These are phyloP conservation scores for Aureobasidium sp. DNA, from an alignment of 2,329 filamentous ascomycete genomes.

Conservation along the genomic window DNA sequence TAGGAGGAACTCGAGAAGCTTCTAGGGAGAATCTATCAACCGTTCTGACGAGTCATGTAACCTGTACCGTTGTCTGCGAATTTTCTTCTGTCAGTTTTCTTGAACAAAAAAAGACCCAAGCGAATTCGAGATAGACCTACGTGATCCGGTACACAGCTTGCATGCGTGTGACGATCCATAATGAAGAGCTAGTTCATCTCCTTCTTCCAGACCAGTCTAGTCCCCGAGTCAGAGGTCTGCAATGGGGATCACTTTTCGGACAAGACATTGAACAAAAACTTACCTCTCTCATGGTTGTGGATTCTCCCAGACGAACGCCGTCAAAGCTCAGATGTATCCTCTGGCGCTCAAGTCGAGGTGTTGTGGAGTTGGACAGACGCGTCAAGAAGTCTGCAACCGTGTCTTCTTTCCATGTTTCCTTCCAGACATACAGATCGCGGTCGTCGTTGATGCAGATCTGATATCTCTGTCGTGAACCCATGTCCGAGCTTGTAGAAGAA, in stretches of 20 bases:
- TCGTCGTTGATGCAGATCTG: conserved; percentile 6
- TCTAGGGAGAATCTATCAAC: background rate
- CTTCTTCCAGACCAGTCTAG: conserved; percentile 8
- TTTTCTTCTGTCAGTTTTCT: background rate
- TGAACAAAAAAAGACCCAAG: background rate
- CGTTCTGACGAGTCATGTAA: conserved; percentile 7
- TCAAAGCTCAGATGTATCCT: conserved; percentile 12
- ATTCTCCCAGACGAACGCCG: conserved; percentile 9
- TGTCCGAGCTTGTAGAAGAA: background rate
- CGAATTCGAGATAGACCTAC: background rate
- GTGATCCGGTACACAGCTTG: background rate
- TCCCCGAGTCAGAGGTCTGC: background rate
- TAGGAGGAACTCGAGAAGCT: no score
- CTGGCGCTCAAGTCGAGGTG: background rate
- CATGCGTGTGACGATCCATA: background rate
- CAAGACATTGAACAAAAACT: background rate
- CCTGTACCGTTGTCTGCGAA: conserved; percentile 5
- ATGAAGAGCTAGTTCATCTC: conserved; percentile 5
- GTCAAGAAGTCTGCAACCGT: conserved; percentile 2
- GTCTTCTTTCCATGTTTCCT: conserved; percentile 10
- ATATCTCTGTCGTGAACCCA: background rate
- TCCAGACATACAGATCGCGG: background rate
- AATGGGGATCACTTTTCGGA: background rate
- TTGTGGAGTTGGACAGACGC: background rate
- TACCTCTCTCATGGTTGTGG: conserved; percentile 4